Base-by-base conservation (phyloP, 2,329 filamentous ascomycete genomes). In the Orbilia ellipsospora region DNA sequence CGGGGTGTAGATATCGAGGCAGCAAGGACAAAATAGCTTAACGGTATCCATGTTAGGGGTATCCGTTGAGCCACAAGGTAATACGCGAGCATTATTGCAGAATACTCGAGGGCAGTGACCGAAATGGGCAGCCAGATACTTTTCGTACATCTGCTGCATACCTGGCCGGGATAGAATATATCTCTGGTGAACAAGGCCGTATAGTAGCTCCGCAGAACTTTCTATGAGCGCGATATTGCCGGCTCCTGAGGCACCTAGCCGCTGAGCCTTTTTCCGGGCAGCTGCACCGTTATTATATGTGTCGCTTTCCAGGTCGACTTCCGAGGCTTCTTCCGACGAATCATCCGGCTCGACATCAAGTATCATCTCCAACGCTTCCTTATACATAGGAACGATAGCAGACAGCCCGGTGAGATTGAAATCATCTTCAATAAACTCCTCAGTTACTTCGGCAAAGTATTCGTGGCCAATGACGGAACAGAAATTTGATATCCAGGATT, bases 401-500 rank as follows among this genome's bases (percentile, higher is more conserved):
- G 97, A 93, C 80, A 99, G 86, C 59, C 95, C 95, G 0, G 95
- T 99, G 78, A 99, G 86, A 83, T 99, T 99, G 87, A 99, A 99
- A 83, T 99, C 95, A 89, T 99, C 95, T 83, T 99, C 95, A 81
- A 99, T 98, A 80, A 99, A 99, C 81, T 99, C 95, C 84, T 99
- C 95, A 54, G 93, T 95, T 60, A 99, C 94, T 85, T 99, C 95
- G 77, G 95, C 95, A 83, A 99, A 99, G 85, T 98, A 99, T 83
- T 99, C 95, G 82, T 99, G 95, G 77, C 95, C 95, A 75, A 98
- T 88, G 54, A 98, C 86, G 45, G 92, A 93, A 86, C 95, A 99
- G 83, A 97, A 99, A 72, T 94, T 96, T 78, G 93, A 91, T 85
- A 99, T 98, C 95, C 95, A 99, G 67, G 94, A 96, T 85, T 99